phyloP scores from a whole-genome alignment of 495 filamentous ascomycete genomes.

The Aspergillus leporis region DNA sequence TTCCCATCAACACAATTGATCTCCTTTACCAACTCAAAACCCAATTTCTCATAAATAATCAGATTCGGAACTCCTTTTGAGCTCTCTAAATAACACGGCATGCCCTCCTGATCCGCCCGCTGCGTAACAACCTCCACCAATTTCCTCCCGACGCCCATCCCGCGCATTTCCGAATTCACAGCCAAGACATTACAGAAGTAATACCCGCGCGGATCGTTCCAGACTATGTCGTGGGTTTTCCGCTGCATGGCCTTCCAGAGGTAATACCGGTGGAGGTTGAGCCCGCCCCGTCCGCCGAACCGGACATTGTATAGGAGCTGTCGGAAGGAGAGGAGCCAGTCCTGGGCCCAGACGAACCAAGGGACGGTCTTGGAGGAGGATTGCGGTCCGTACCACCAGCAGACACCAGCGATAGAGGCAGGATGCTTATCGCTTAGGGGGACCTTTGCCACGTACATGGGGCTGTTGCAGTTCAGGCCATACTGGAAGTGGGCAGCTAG shows the following conservation, averaged over 20 bases:
- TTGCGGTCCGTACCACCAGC: conserved; percentile 63
- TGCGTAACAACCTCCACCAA: conserved; percentile 60
- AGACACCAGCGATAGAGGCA: conserved; percentile 54
- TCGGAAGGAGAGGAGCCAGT: conserved; percentile 58
- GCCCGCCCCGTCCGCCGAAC: conserved; percentile 61
- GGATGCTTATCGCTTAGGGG: conserved; percentile 17
- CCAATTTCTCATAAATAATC: conserved; percentile 65
- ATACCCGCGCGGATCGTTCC: conserved; percentile 53
- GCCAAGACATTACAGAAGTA: conserved; percentile 72
- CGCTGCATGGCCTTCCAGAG: conserved; percentile 51
- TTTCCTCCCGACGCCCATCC: conserved; percentile 58
- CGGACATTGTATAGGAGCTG: conserved; percentile 63
- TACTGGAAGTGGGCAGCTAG: conserved; percentile 61
- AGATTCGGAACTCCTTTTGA: conserved; percentile 63
- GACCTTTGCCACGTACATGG: conserved; percentile 63
- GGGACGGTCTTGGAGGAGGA: conserved; percentile 35
- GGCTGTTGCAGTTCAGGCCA: conserved; percentile 58
- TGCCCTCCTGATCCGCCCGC: conserved; percentile 58
- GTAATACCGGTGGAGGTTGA: conserved; percentile 62
- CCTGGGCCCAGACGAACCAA: conserved; percentile 58
- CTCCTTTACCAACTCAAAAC: conserved; percentile 60
- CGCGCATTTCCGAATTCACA: conserved; percentile 58
- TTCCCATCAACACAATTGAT: conserved; percentile 62
- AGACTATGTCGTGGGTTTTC: conserved; percentile 36
- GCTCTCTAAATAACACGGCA: conserved; percentile 65